Evolutionary conservation across 2,329 filamentous ascomycete genomes (phyloP).

Genomic region (Passalora sequoiae): DNA sequence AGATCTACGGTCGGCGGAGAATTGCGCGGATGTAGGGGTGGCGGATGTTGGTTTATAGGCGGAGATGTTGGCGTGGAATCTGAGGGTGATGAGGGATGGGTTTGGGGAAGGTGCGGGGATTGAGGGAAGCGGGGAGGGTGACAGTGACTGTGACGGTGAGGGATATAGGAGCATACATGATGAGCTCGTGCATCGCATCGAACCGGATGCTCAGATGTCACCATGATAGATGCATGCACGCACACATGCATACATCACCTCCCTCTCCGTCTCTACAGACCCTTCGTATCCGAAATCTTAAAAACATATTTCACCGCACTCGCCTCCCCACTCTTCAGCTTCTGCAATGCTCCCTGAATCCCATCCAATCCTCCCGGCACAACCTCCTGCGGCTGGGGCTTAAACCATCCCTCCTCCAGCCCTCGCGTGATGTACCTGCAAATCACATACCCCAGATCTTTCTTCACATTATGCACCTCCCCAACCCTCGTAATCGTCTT

Average conservation of each 20-base stretch:
- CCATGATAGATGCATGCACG: not conserved
- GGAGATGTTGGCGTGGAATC: too few relatives aligned
- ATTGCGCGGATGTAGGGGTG: too few relatives aligned
- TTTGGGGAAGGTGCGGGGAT: too few relatives aligned
- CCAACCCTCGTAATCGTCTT: conserved; percentile 35
- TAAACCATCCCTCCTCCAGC: conserved; percentile 35
- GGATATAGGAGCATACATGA: too few relatives aligned
- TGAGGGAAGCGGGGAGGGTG: too few relatives aligned
- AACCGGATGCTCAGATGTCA: not conserved
- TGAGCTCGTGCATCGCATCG: too few relatives aligned
- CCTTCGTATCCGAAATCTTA: conserved; percentile 47
- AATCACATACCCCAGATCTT: conserved; percentile 35
- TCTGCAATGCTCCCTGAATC: conserved; percentile 49
- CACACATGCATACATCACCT: not conserved
- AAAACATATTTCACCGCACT: conserved; percentile 63
- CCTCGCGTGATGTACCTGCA: conserved; percentile 31
- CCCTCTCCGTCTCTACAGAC: conserved; percentile 5
- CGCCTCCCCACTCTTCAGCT: conserved; percentile 57
- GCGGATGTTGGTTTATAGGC: too few relatives aligned
- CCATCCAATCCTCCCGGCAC: conserved; percentile 52
- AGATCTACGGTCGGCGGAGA: too few relatives aligned
- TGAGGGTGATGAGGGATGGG: too few relatives aligned
- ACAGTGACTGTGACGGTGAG: too few relatives aligned
- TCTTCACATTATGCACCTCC: conserved; percentile 29
- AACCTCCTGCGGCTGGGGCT: conserved; percentile 43